These are phyloP conservation scores for Leishmania gerbilli DNA, from an alignment of 208 protist species.

Conservation along the genomic window DNA sequence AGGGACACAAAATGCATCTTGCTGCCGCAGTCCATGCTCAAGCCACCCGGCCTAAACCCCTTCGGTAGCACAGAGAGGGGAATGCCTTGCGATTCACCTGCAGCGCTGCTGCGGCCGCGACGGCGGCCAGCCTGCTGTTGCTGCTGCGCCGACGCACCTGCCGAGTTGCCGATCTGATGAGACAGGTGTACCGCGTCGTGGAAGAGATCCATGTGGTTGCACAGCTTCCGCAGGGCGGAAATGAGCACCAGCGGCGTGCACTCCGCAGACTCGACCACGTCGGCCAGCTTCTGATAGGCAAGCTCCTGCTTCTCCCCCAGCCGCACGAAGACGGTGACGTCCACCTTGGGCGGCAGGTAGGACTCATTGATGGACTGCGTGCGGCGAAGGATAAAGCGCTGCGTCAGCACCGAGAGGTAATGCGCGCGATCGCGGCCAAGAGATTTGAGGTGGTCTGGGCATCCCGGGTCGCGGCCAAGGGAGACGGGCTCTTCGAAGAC, in stretches of 20 bases:
- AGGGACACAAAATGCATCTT: conserved; percentile 86
- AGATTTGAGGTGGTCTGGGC: conserved; percentile 61
- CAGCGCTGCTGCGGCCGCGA: conserved; percentile 10
- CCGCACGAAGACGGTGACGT: conserved; percentile 86
- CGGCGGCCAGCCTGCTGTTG: conserved; percentile 14
- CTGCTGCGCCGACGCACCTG: neutral
- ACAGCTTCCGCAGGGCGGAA: conserved; percentile 90
- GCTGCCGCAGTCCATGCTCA: conserved; percentile 57
- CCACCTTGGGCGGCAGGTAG: conserved; percentile 83
- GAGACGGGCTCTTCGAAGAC: conserved; percentile 83
- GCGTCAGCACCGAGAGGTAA: conserved; percentile 81
- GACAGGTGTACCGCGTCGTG: conserved; percentile 70
- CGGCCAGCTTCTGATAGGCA: conserved; percentile 73
- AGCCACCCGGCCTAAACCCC: conserved; percentile 56
- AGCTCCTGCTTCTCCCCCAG: conserved; percentile 60
- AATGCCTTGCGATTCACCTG: conserved; percentile 37
- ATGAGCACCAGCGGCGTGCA: conserved; percentile 87
- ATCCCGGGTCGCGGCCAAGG: conserved; percentile 63
- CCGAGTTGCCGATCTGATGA: conserved; percentile 23
- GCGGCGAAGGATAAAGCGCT: conserved; percentile 82
- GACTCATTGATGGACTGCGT: conserved; percentile 87
- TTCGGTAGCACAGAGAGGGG: conserved; percentile 69
- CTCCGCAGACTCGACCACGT: conserved; percentile 47
- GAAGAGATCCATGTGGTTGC: conserved; percentile 94
- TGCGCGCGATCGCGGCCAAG: conserved; percentile 79